A percentile compares a stretch with the other conserved stretches of the same genome.
Evolutionary conservation across 371 early-diverging fungal species (phyloP).

Genomic region (Haplosporangium sp.): DNA sequence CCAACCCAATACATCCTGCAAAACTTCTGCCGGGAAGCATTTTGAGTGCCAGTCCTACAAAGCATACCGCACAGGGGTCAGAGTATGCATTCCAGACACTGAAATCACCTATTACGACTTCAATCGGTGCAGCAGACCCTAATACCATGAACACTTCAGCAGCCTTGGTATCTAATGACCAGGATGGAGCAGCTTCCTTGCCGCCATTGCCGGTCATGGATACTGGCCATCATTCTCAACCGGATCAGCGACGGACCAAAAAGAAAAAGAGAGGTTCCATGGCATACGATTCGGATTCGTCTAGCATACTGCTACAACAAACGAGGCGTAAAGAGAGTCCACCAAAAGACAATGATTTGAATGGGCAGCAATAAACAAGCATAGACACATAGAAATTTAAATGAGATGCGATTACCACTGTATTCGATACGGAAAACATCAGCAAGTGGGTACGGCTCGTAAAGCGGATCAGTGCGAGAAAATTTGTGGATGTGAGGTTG

Average conservation of each 20-base stretch:
- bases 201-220: constrained; percentile 20
- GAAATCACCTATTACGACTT: constrained; percentile 15
- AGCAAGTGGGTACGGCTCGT: too few relatives aligned
- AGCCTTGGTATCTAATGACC: constrained; percentile 6
- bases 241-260: not conserved
- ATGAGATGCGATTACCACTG: not conserved
- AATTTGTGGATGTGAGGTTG: too few relatives aligned
- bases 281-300: constrained; percentile 5
- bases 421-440: not conserved
- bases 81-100: constrained; percentile 35
- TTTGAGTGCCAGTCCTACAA: constrained; percentile 33
- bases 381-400: too few relatives aligned
- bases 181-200: constrained; percentile 8
- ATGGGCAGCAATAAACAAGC: constrained; percentile 4
- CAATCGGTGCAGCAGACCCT: not conserved
- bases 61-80: constrained; percentile 21
- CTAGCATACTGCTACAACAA: not conserved
- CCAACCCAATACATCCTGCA: constrained; percentile 16
- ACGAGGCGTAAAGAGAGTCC: constrained; percentile 5
- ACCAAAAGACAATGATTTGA: constrained; percentile 9
- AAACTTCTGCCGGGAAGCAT: constrained; percentile 13
- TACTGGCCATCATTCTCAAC: not conserved
- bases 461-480: too few relatives aligned
- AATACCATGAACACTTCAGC: not conserved
- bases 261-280: constrained; percentile 16